Evolutionary conservation across 1,284 basidiomycete genomes (phyloP), one percentile per base, ranked within the genome.

Genomic region (Ceratobasidium sp.): DNA sequence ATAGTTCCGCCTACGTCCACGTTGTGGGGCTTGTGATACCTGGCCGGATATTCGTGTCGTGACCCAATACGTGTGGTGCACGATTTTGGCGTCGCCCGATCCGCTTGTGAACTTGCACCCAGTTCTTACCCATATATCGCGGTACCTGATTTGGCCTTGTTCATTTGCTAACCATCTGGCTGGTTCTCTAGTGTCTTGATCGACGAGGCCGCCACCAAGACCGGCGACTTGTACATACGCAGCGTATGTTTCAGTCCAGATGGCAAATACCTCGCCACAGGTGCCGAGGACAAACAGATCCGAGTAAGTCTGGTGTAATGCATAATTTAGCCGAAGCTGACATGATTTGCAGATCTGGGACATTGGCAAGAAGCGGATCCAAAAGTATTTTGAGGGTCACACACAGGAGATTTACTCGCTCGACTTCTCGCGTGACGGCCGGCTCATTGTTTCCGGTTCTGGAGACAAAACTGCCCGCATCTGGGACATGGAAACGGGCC

Each of bases 371-470:
- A 91, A 91, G 82, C 88, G 89, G 64, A 92, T 96, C 81, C 87
- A 90, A 78, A 90, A 89, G 78, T 87, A 94, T 27, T 93, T 96
- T 80, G 90, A 92, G 68, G 96, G 95, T 1, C 96, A 97, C 85
- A 90, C 92, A 83, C 93, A 95, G 82, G 96, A 96, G 84, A 96
- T 97, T 81, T 97, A 96, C 85, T 94, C 94, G 5, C 90, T 97
- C 78, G 94, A 96, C 83, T 96, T 96, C 83, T 93, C 93, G 10
- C 85, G 88, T 33, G 94, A 97, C 82, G 95, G 95, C 7, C 87
- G 90, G 16, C 90, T 93, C 81, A 91, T 97, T 79, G 93, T 96
- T n/a, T 95, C 93, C 14, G 96, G 95, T 20, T 95, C 94, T 0
- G 94, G 94, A 5, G 96, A 97, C 86, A 93, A 93, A 85, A 96